Evolutionary conservation across 1,139 yeast species (phyloP), one percentile per base, ranked within the genome.

Genomic region (Casaregolazyma lundiana): DNA sequence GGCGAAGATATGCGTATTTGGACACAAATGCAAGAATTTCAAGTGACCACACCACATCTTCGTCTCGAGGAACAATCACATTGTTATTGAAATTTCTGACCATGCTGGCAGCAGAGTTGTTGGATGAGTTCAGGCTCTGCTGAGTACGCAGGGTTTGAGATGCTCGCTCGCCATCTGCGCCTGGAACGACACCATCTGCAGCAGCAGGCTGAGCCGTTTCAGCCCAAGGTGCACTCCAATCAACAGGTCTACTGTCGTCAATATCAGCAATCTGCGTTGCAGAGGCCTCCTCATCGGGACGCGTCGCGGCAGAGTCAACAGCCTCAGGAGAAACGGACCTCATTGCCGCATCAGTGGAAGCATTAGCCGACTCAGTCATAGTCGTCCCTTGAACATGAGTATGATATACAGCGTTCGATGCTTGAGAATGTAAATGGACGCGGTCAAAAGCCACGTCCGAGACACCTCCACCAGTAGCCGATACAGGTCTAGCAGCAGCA

Each of bases 11-110:
- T 1, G 97, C 84, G 61, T 90, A 90, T 64, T 92, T 92, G 7
- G 97, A 88, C 43, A 90, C 86, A 64, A 89, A 92, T 16, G 97
- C 97, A 47, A 92, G 68, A 29, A 92, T 73, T 65, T 92, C 97
- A 46, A 92, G 72, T 4, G 95, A 84, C 96, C 97, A 89, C 30
- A 88, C 81, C 22, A 92, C 86, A 62, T 92, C 98, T 61, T 90
- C 97, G 53, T 87, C 95, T 51, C 88, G 77, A 1, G 97, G 96
- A 8, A 88, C 77, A 15, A 89, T 76, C 19, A 83, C 81, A 1
- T 96, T 95, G 48, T 82, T 78, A 26, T 81, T 74, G 60, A 87
- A 86, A 43, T 71, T 73, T 50, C 96, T 72, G 6, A 62, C 65
- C 32, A 29, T 40, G 43, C 30, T 32, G 17, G 32, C 34, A 5